Evolutionary conservation across 1,284 basidiomycete genomes (phyloP).

Genomic region (Cerrena zonata): DNA sequence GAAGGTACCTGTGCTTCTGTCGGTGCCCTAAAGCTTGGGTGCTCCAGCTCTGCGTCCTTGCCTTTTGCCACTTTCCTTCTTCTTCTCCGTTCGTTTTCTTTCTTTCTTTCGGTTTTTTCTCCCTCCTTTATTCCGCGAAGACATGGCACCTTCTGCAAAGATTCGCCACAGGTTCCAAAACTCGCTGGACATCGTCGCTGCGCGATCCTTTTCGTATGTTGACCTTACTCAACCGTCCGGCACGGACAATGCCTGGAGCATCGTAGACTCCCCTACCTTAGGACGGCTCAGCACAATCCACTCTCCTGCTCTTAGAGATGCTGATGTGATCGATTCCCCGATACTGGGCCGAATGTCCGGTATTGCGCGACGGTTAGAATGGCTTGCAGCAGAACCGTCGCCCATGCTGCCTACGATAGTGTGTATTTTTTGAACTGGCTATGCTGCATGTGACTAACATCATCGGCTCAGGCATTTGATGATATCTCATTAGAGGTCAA

Average conservation of each 20-base stretch:
- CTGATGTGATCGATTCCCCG: constrained; percentile 15
- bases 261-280: constrained; percentile 20
- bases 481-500: not conserved
- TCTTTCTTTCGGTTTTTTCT: constrained; percentile 10
- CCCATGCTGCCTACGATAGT: constrained; percentile 1
- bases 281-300: constrained; percentile 7
- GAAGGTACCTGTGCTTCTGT: constrained; percentile 11
- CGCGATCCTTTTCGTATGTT: constrained; percentile 25
- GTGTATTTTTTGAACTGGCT: not conserved
- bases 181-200: constrained; percentile 28
- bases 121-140: constrained; percentile 2
- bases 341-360: constrained; percentile 16
- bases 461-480: not conserved
- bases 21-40: constrained; percentile 2
- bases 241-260: constrained; percentile 29
- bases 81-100: constrained; percentile 6
- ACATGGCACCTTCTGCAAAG: constrained; percentile 19
- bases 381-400: not conserved
- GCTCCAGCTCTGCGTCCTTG: constrained; percentile 8
- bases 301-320: not conserved
- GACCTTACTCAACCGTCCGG: constrained; percentile 22
- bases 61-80: constrained; percentile 8
- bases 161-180: constrained; percentile 23
- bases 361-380: not conserved
- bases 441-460: not conserved